Conservation (phyloP, 2,329 filamentous ascomycete species). For the Fusarium sp. region DNA sequence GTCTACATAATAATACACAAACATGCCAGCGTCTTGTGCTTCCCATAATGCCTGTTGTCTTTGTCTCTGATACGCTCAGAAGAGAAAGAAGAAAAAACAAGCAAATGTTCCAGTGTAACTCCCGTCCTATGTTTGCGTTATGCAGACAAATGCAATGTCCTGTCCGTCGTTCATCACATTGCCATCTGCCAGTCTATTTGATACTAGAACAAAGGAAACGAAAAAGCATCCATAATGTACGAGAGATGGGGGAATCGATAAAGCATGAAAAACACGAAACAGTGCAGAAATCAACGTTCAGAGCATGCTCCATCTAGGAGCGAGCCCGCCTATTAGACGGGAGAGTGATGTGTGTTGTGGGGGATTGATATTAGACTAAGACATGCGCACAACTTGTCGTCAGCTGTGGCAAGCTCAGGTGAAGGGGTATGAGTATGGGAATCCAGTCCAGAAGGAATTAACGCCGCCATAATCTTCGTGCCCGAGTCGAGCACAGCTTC, state of each 20-base stretch:
- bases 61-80: constrained; percentile 24
- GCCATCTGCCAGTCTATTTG: constrained; percentile 42
- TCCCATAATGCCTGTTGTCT: constrained; percentile 37
- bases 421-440: constrained; percentile 1
- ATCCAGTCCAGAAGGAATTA: constrained; percentile 31
- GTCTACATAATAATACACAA: constrained; percentile 42
- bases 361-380: constrained; percentile 33
- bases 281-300: constrained; percentile 28
- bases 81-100: constrained; percentile 24
- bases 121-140: constrained; percentile 37
- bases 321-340: constrained; percentile 19
- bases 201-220: constrained; percentile 38
- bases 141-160: constrained; percentile 35
- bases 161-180: constrained; percentile 42
- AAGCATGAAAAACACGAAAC: constrained; percentile 21
- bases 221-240: constrained; percentile 31
- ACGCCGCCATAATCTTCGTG: constrained; percentile 26
- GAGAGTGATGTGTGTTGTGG: background rate
- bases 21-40: constrained; percentile 40
- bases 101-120: constrained; percentile 40
- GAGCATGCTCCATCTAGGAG: constrained; percentile 42
- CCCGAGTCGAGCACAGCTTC: constrained; percentile 21
- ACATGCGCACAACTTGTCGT: constrained; percentile 30
- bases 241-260: constrained; percentile 37
- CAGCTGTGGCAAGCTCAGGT: constrained; percentile 25